Base-by-base conservation (phyloP, 139 green algal species). In the Monoraphidium neglectum region DNA sequence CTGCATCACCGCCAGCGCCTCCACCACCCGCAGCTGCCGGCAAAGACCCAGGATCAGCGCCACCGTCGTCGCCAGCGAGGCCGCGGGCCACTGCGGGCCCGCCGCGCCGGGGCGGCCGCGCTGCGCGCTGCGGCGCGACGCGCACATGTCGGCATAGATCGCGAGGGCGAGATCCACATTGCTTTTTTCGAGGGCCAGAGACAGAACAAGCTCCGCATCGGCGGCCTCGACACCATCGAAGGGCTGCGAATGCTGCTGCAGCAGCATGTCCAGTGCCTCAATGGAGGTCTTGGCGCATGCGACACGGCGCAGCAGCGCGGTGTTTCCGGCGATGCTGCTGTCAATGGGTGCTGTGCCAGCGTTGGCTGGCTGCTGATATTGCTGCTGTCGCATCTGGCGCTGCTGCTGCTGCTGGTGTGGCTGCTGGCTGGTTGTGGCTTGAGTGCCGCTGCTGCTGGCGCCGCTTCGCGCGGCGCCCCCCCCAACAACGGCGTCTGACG, bases 31-130 rank as follows among this genome's bases (percentile, higher is more conserved):
- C 46, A 98, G 81, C 70, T 83, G 77, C 51, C 85, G 78, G 47
- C 87, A 87, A 23, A 98, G 80, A 4, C 90, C 92, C 59, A 92
- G 68, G 30, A 97, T 86, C 32, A 97, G 46, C 12, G 77, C 73
- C 30, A 63, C 64, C 15, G 90, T 91, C 37, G 87, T 82, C 1
- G 81, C 28, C 21, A 94, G 63, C 18, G 79, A 84, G 10, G 88
- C 77, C 2, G 83, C 35, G 2, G 92, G 88, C 93, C 93, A 97
- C 15, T 6, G 15, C 59, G 82, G 46, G 46, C 59, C 23, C 2
- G 38, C 12, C 21, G 30, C 49, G 46, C 46, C 24, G 43, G 23
- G 15, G 35, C 33, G 2, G 28, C 15, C 21, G 3, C 35, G 61
- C 30, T 65, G 70, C 16, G 53, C 63, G 18, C 51, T 43, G 24